Conservation (phyloP, 2,329 filamentous ascomycete genomes). For the Calonectria henricotiae region DNA sequence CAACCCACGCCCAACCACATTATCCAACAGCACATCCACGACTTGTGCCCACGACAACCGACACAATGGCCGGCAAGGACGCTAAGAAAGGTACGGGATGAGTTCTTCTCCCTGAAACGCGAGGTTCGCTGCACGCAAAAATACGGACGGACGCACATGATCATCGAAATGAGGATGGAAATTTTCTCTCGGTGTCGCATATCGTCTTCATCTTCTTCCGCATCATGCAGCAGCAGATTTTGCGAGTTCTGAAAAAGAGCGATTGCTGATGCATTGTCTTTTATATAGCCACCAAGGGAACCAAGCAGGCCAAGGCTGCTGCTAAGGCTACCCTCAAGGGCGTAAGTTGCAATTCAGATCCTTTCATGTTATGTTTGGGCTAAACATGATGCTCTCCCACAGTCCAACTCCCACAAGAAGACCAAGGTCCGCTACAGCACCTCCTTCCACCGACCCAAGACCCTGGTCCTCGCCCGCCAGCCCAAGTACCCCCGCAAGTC, state of each 20-base stretch:
- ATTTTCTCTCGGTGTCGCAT: slow-evolving; percentile 40
- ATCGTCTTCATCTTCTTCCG: slow-evolving; percentile 53
- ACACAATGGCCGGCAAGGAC: slow-evolving; percentile 58
- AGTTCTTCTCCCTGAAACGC: slow-evolving; percentile 41
- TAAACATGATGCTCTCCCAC: slow-evolving; percentile 32
- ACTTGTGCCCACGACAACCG: slow-evolving; percentile 51
- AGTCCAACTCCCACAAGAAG: slow-evolving; percentile 82
- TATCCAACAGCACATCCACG: slow-evolving; percentile 48
- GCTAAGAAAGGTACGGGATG: slow-evolving; percentile 66
- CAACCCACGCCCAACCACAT: slow-evolving; percentile 49
- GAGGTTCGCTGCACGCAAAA: slow-evolving; percentile 40
- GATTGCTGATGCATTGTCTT: slow-evolving; percentile 79
- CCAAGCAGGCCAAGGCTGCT: slow-evolving; percentile 93
- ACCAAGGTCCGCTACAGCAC: slow-evolving; percentile 93
- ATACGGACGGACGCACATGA: slow-evolving; percentile 23
- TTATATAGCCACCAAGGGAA: slow-evolving; percentile 74
- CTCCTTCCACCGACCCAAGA: slow-evolving; percentile 98
- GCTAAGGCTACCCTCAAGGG: slow-evolving; percentile 97
- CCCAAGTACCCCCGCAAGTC: slow-evolving; percentile 99
- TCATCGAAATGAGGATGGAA: slow-evolving; percentile 40
- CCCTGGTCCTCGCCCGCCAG: slow-evolving; percentile 88
- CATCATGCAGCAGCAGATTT: slow-evolving; percentile 83
- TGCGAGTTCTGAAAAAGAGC: slow-evolving; percentile 81
- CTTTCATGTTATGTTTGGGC: background rate
- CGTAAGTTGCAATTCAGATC: slow-evolving; percentile 74